Base-by-base conservation (phyloP, 768 basidiomycete species). In the Podaxis carcinomalis region DNA sequence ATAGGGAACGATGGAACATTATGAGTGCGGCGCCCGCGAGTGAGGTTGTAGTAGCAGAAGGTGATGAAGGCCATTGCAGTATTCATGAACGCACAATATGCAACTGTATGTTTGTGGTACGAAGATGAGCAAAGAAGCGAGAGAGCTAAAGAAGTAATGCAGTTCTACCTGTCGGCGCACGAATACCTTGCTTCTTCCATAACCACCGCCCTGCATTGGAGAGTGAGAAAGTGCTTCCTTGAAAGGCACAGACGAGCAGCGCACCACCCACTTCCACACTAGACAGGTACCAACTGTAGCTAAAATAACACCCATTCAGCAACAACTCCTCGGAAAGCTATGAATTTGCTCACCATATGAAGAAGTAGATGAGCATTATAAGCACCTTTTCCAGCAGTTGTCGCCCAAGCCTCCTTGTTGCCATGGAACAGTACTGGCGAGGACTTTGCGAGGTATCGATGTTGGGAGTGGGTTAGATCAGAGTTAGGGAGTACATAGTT, bases 201-300 rank as follows among this genome's bases (percentile, higher is more conserved):
- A 75, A 67, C 73, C 74, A 75, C 19, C 66, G 66, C 51, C 69
- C 74, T 77, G 40, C 0, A 21, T 27, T 23, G 23, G 36, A n/a
- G 35, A 21, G 14, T 40, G 36, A 50, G 23, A 27, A 49, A 21
- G 47, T 14, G 36, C 35, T 40, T 5, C 40, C n/a, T 39, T 32
- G 23, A 21, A 5, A n/a, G 23, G 35, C 36, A 32, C n/a, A 39
- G 23, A 61, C 44, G 44, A 35, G 35, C 19, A 37, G 27, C 70
- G 47, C 53, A 75, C 75, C 51, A 51, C 73, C 74, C 49, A 77
- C 61, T 27, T 74, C 64, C 60, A 74, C 69, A 3, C 69, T 72
- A 49, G 66, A 64, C 13, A 73, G 58, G 64, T 74, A 75, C 74
- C 72, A 75, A 52, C 73, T 69, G 63, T 69, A 75, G 39, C 76